Evolutionary conservation across 805 yeast genomes (phyloP), one percentile per base, ranked within the genome.

Genomic region (Metschnikowia kunwiensis): DNA sequence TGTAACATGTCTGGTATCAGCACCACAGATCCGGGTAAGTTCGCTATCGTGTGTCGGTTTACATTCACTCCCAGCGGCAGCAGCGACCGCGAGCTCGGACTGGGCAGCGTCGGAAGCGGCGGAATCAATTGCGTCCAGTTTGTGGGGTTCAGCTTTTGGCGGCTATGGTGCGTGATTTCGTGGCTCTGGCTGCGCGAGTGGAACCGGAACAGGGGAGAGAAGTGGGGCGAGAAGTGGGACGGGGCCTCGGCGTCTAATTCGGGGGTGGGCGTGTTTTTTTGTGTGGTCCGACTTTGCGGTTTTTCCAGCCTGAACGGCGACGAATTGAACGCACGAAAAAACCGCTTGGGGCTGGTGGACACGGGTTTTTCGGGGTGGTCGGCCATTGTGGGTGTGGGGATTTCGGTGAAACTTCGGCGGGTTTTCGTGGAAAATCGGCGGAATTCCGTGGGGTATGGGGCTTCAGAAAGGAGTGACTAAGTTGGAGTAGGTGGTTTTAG

Each of bases 71-170:
- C 26, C 35, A 31, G 35, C 17, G 12, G 9, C 28, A 20, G 11
- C 34, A 12, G 27, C 13, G 35, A 31, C 15, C 34, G 15, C 24
- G 20, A 26, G 12, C 27, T 27, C n/a, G 27, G 16, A n/a, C 25
- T 22, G 4, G 35, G 28, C 3, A 32, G 23, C 13, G 37, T n/a
- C n/a, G 50, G 50, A 14, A 59, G 42, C 10, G 67, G 68, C n/a
- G 68, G 67, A 14, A 62, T 62, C 25, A 61, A 47, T 9, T 60
- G 33, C 10, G 61, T 55, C 65, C 65, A 60, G 38, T 55, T 49
- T 7, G 54, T 34, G 20, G 16, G 37, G 31, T 23, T 38, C 42
- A 34, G 40, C 20, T 30, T 24, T 7, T 30, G 32, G 10, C 43
- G 34, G 20, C 32, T 21, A 27, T 34, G 44, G n/a, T 12, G 9